Evolutionary conservation across 1,139 yeast genomes (phyloP), one percentile per base, ranked within the genome.

Genomic region (Diutina scorzettiae): DNA sequence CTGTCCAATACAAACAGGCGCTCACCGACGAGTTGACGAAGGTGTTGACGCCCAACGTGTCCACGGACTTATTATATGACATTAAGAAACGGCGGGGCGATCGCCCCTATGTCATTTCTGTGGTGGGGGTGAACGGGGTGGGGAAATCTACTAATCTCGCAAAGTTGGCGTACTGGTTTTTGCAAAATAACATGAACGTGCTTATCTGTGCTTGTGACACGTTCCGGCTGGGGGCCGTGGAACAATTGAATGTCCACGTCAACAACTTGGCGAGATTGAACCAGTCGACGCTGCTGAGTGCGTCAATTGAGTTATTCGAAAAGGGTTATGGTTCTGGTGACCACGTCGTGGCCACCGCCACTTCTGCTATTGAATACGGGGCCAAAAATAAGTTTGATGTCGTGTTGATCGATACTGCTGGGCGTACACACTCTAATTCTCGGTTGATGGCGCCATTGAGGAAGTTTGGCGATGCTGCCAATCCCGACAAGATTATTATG

Each of bases 321-420:
- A 89, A 87, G 48, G 98, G 98, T 7, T 91, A 91, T 54, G 98
- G 98, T 47, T 94, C 95, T 43, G 94, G 95, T 18, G 96, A 81
- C 54, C 72, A 81, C 49, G 93, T 94, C 4, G 95, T 95, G 0
- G 82, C 83, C 45, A 87, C 93, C 43, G 98, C 98, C n/a, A 85
- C 79, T 49, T 85, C 83, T 62, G 96, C 98, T 0, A 85, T 91
- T 41, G 80, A 81, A 48, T 73, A 74, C 56, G 95, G 85, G 1
- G 71, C 74, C 43, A 68, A 76, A 42, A 66, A 73, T 14, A 43
- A 52, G 2, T 91, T 75, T 53, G 97, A 91, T 56, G 79, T 93
- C 24, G 95, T 91, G 7, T 67, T 91, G 47, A 85, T 91, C 69
- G 98, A 91, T 62, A 91, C 98, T 6, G 98, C 98, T 0, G 98